Percentiles rank a stretch among this genome's conserved stretches.
Conservation (phyloP, 129 eudicot species). For the Flaveria brownii region DNA sequence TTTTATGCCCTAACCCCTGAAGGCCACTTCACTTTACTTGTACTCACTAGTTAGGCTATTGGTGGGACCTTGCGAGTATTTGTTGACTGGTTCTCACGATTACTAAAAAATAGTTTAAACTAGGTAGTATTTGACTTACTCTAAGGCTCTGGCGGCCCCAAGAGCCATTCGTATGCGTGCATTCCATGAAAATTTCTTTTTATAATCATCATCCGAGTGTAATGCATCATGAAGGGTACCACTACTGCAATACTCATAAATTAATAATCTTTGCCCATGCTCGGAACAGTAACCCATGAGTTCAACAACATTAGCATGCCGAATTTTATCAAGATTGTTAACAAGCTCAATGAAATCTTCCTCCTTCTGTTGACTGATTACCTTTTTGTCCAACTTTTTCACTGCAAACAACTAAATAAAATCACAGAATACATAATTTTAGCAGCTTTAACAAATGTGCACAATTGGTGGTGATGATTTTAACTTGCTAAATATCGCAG, state of each 20-base stretch:
- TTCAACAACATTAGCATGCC: conserved; percentile 91
- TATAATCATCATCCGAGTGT: conserved; percentile 80
- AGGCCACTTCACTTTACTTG: too few species aligned
- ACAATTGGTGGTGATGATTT: neutral
- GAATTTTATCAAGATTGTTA: conserved; percentile 68
- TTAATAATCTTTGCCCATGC: conserved; percentile 79
- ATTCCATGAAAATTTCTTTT: conserved; percentile 78
- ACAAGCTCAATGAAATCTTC: conserved; percentile 83
- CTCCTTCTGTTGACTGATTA: conserved; percentile 73
- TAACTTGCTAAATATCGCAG: neutral
- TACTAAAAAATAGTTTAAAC: neutral
- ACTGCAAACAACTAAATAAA: conserved; percentile 74
- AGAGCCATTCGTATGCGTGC: conserved; percentile 90
- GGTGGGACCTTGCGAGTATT: neutral
- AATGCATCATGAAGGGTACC: conserved; percentile 85
- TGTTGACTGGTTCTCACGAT: too few species aligned
- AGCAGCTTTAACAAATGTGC: neutral
- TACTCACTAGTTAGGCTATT: neutral
- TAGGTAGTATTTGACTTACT: conserved; percentile 49
- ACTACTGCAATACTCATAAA: conserved; percentile 74
- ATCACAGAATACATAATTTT: conserved; percentile 28
- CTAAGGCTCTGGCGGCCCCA: conserved; percentile 98
- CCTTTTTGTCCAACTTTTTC: conserved; percentile 82
- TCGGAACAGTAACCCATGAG: conserved; percentile 93
- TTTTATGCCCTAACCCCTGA: too few species aligned